Percentiles rank a stretch among this genome's conserved stretches.
phyloP scores from a whole-genome alignment of 2,329 filamentous ascomycete genomes.

The Colletotrichum echinochloae region DNA sequence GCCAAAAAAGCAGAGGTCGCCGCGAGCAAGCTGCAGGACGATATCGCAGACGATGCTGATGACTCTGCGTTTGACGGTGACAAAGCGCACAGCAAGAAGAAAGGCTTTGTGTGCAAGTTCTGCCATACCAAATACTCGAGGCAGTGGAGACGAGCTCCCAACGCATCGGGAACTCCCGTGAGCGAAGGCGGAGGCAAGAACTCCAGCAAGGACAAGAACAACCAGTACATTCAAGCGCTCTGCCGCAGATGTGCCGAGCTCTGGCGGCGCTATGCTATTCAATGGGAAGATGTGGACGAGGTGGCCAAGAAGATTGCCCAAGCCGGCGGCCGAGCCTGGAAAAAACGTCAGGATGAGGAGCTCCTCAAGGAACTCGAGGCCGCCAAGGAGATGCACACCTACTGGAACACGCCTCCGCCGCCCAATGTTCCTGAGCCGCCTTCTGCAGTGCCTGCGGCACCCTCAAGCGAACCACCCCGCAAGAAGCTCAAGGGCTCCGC shows the following conservation, averaged over 20 bases:
- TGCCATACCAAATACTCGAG: constrained; percentile 83
- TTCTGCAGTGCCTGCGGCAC: constrained; percentile 48
- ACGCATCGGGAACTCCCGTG: constrained; percentile 77
- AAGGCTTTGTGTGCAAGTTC: constrained; percentile 93
- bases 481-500: constrained; percentile 71
- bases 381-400: constrained; percentile 71
- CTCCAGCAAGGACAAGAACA: constrained; percentile 81
- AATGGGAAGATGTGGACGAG: constrained; percentile 95
- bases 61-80: constrained; percentile 95
- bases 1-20: constrained; percentile 78
- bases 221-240: constrained; percentile 81
- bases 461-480: constrained; percentile 66
- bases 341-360: constrained; percentile 92
- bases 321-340: constrained; percentile 84
- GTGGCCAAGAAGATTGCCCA: constrained; percentile 87
- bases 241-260: constrained; percentile 92
- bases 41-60: constrained; percentile 91
- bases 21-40: constrained; percentile 84
- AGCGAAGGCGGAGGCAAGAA: constrained; percentile 73
- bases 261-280: constrained; percentile 95
- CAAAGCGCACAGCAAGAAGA: constrained; percentile 84
- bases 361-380: constrained; percentile 78
- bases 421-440: constrained; percentile 45
- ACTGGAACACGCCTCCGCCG: constrained; percentile 53
- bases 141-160: constrained; percentile 92